Base-by-base conservation (phyloP, 148 eudicot genomes). In the Heliosperma pusillum region DNA sequence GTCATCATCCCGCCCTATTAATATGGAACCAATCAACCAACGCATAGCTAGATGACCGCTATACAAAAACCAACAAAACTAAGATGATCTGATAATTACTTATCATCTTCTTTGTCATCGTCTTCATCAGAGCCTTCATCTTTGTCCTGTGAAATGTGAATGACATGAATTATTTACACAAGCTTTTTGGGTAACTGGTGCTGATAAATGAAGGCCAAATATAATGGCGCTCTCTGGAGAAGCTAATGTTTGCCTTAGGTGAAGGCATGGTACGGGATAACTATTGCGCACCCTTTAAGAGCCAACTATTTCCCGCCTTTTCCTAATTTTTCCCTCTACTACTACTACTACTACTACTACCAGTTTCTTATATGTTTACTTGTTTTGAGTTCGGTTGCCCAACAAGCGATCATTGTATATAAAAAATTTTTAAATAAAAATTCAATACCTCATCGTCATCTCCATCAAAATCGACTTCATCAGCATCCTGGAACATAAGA, bases 401-500 rank as follows among this genome's bases (percentile, higher is more conserved):
- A 10, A 7, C 0, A 36, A 10, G 9, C 42, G 3, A 36, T 8
- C 42, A 36, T 36, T 36, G 42, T 1, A 36, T 36, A 36, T 36
- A 36, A 10, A 36, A 36, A 36, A 5, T 36, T 0, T 36, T 36
- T 36, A 0, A 36, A 27, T 12, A 27, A 30, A 13, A 7, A 30
- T 12, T 3, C 7, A 65, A 15, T 66, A 66, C 69, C 69, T 66
- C 69, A 66, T 66, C 69, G 40, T 66, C 69, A 29, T 66, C 69
- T 66, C 47, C 69, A 6, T 66, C 69, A 29, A 66, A 66, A 29
- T 66, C 69, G 12, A 33, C 69, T 66, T 66, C 69, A 15, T 66
- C 69, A 66, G 86, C 88, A 60, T 91, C 97, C 98, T 93, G 70
- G 62, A 76, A 68, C 44, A 76, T 73, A 59, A 59, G 64, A 75